These are phyloP conservation scores for Acaromyces ingoldii DNA, from an alignment of 1,284 basidiomycete genomes.

Conservation along the genomic window DNA sequence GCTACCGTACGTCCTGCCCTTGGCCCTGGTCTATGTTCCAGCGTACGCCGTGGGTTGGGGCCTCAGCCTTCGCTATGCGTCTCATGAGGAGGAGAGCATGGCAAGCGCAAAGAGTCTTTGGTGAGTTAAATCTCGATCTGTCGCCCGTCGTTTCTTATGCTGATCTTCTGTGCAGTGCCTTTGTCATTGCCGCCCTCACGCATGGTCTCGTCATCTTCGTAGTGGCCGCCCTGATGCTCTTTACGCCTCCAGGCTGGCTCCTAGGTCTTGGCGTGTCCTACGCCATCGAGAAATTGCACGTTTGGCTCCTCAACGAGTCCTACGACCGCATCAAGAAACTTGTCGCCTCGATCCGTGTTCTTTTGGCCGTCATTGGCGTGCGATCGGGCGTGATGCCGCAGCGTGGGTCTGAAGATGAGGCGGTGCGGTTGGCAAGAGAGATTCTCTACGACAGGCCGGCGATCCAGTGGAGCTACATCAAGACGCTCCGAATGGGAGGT, in stretches of 20 bases:
- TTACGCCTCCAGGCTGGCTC: constrained; percentile 15
- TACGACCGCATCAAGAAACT: constrained; percentile 9
- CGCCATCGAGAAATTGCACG: constrained; percentile 5
- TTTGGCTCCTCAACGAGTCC: constrained; percentile 9
- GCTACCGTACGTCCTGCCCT: constrained; percentile 5
- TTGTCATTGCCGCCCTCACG: constrained; percentile 11
- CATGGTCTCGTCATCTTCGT: constrained; percentile 8
- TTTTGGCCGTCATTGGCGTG: background rate
- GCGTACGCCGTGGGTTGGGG: constrained; percentile 11
- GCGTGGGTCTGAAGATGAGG: background rate
- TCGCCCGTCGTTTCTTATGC: background rate
- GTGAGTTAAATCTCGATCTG: constrained; percentile 3
- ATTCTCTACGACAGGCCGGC: background rate
- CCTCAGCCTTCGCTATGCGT: constrained; percentile 9
- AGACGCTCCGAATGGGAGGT: background rate
- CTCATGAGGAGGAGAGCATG: constrained; percentile 25
- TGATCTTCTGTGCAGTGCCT: constrained; percentile 1
- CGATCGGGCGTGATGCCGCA: background rate
- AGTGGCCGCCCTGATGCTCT: constrained; percentile 12
- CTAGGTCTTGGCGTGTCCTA: constrained; percentile 3
- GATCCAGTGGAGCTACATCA: constrained; percentile 3
- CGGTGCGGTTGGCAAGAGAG: background rate
- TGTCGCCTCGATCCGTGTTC: background rate
- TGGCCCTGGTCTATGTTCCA: constrained; percentile 12
- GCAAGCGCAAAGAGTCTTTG: constrained; percentile 14